Evolutionary conservation across 495 filamentous ascomycete species (phyloP).

Genomic region (Penicillium cosmopolitanum): DNA sequence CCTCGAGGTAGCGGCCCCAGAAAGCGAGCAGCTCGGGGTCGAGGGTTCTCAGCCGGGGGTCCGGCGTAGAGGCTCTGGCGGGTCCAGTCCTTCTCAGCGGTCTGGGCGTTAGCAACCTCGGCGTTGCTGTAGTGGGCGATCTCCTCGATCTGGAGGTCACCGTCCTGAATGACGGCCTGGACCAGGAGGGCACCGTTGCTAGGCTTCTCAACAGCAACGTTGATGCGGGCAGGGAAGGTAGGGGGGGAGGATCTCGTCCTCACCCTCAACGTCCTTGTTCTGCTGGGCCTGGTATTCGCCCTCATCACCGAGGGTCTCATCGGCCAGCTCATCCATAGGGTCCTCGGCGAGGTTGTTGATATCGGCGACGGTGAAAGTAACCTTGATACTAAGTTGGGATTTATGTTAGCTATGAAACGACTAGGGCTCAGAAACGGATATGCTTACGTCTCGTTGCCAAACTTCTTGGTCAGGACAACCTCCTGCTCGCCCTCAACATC

Average conservation of each 20-base stretch:
- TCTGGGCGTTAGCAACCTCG: constrained; percentile 67
- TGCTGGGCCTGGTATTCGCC: constrained; percentile 56
- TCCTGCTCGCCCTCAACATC: constrained; percentile 85
- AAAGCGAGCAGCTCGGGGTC: constrained; percentile 94
- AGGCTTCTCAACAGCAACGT: constrained; percentile 84
- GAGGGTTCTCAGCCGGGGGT: constrained; percentile 87
- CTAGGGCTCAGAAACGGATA: not conserved
- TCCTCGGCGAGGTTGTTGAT: constrained; percentile 73
- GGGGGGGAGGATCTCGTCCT: constrained; percentile 53
- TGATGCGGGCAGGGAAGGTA: constrained; percentile 80
- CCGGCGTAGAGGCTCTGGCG: constrained; percentile 83
- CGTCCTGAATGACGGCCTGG: constrained; percentile 85
- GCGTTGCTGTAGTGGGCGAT: constrained; percentile 82
- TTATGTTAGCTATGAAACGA: constrained; percentile 14
- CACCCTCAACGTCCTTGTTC: constrained; percentile 60
- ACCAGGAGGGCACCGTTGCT: constrained; percentile 80
- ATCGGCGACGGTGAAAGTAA: constrained; percentile 93
- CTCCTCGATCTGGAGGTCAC: constrained; percentile 86
- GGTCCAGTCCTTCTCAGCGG: constrained; percentile 68
- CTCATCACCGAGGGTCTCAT: constrained; percentile 53
- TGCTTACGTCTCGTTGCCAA: constrained; percentile 80
- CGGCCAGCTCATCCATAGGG: constrained; percentile 49
- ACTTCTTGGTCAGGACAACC: constrained; percentile 78
- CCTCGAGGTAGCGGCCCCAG: constrained; percentile 92
- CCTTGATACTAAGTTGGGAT: constrained; percentile 66